Evolutionary conservation across 169 alveolate genomes (phyloP).

Genomic region (Cryptosporidium parvum): DNA sequence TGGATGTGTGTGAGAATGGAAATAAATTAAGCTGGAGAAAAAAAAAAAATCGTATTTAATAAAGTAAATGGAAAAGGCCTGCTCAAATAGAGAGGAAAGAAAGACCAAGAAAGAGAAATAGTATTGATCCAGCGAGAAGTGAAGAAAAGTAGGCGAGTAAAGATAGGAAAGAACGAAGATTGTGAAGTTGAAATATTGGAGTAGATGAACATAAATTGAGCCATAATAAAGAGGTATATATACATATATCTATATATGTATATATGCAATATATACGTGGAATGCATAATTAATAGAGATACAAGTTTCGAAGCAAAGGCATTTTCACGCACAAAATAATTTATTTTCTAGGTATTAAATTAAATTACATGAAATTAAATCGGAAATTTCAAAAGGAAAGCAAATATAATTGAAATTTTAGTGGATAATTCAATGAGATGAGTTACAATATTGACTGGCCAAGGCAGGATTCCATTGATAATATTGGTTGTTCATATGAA

Average conservation of each 20-base stretch:
- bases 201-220: constrained; percentile 8
- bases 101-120: background rate
- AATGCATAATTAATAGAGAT: background rate
- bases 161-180: background rate
- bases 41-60: too few relatives aligned
- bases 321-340: too few relatives aligned
- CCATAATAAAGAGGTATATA: constrained; percentile 22
- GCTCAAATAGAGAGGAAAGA: background rate
- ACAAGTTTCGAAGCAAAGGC: background rate
- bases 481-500: constrained; percentile 34
- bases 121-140: background rate
- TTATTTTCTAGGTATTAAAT: background rate
- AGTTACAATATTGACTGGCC: constrained; percentile 27
- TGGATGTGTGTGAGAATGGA: constrained; percentile 13
- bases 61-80: background rate
- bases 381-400: background rate
- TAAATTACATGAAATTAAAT: background rate
- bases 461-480: constrained; percentile 32
- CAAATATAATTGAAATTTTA: too few relatives aligned
- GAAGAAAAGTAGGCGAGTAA: background rate
- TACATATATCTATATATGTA: constrained; percentile 7
- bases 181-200: background rate
- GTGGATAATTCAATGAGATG: background rate
- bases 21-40: constrained; percentile 1
- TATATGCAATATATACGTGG: background rate